A percentile compares a stretch with the other conserved stretches of the same genome.
Evolutionary conservation across 768 basidiomycete genomes (phyloP).

Genomic region (Phlebiopsis flavidoalba): DNA sequence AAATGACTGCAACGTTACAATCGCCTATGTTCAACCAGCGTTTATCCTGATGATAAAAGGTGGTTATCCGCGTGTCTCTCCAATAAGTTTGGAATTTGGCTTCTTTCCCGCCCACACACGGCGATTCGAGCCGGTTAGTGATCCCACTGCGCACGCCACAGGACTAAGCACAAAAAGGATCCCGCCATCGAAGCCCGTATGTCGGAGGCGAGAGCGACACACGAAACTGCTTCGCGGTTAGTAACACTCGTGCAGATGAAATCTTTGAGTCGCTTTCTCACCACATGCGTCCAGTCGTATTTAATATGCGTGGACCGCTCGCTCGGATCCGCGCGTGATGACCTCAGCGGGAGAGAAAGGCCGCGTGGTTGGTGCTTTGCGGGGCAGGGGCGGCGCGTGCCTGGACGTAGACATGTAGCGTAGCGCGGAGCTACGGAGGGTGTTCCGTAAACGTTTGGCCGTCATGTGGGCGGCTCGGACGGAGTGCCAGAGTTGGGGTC

Average conservation of each 20-base stretch:
- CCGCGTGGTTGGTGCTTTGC: conserved; percentile 44
- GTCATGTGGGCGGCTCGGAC: conserved; percentile 16
- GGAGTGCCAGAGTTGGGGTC: conserved; percentile 4
- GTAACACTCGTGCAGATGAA: conserved; percentile 80
- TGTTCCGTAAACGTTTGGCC: conserved; percentile 46
- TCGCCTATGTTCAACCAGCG: too few species aligned
- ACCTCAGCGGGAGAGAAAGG: conserved; percentile 33
- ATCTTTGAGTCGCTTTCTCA: conserved; percentile 67
- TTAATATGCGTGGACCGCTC: conserved; percentile 74
- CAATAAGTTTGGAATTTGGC: too few species aligned
- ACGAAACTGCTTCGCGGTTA: conserved; percentile 82
- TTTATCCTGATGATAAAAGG: conserved; percentile 85
- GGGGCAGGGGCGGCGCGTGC: conserved; percentile 30
- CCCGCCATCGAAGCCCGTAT: conserved; percentile 63
- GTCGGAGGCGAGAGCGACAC: conserved; percentile 48
- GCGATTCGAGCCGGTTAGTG: too few species aligned
- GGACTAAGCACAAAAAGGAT: conserved; percentile 61
- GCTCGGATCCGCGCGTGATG: conserved; percentile 41
- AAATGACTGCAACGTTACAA: conserved; percentile 86
- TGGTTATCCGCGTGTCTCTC: too few species aligned
- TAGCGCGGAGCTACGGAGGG: conserved; percentile 55
- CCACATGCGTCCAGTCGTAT: conserved; percentile 75
- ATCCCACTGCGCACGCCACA: conserved; percentile 36
- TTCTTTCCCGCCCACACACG: conserved; percentile 30
- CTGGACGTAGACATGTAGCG: conserved; percentile 46